phyloP scores from a whole-genome alignment of 2,329 filamentous ascomycete species.

The Neonectria hederae region DNA sequence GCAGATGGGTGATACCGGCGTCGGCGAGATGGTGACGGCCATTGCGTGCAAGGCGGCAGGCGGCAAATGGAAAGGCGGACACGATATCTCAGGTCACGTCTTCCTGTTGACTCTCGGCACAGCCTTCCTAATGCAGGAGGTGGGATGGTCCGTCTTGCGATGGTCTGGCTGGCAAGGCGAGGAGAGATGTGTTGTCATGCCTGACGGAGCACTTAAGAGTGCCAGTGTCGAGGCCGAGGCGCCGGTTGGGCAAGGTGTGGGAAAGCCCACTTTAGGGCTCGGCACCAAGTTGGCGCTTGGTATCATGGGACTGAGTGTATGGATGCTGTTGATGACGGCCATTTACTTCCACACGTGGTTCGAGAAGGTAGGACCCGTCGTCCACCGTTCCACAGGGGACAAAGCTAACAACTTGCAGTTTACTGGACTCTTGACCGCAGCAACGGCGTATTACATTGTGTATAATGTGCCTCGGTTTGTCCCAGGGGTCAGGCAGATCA shows the following conservation, averaged over 20 bases:
- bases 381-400: accelerated
- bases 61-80: slow-evolving; percentile 88
- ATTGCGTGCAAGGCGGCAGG: slow-evolving; percentile 85
- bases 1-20: slow-evolving; percentile 56
- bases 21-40: slow-evolving; percentile 70
- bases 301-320: slow-evolving; percentile 78
- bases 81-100: slow-evolving; percentile 95
- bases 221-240: slow-evolving; percentile 59
- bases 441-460: slow-evolving; percentile 57
- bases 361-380: slow-evolving; percentile 78
- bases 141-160: slow-evolving; percentile 66
- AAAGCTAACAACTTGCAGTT: slow-evolving; percentile 51
- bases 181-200: slow-evolving; percentile 72
- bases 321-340: slow-evolving; percentile 99
- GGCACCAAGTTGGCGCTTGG: slow-evolving; percentile 65
- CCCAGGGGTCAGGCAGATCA: slow-evolving; percentile 54
- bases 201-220: slow-evolving; percentile 71
- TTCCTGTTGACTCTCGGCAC: slow-evolving; percentile 90
- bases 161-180: slow-evolving; percentile 59
- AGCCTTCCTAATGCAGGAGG: slow-evolving; percentile 83
- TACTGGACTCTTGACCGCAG: slow-evolving; percentile 62
- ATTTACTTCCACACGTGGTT: slow-evolving; percentile 99
- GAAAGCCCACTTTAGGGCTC: slow-evolving; percentile 51
- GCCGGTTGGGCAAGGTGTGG: slow-evolving; percentile 35
- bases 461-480: slow-evolving; percentile 63